These are phyloP conservation scores for Proliferodiscus dingleyae DNA, from an alignment of 2,329 filamentous ascomycete genomes.

Conservation along the genomic window DNA sequence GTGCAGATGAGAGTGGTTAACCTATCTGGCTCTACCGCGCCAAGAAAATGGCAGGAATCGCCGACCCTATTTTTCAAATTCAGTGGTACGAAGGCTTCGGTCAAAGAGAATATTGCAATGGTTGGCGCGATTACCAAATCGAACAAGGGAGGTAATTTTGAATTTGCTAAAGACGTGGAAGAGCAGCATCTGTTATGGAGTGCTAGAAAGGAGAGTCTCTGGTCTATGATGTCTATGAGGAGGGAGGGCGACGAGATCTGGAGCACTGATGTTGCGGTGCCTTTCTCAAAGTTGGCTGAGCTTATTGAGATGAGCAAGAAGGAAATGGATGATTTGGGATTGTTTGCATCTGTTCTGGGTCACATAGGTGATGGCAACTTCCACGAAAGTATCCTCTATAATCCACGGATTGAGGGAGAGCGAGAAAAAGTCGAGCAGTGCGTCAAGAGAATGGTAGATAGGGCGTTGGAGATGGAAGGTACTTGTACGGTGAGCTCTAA, in stretches of 20 bases:
- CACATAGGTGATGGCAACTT: conserved; percentile 95
- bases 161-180: conserved; percentile 66
- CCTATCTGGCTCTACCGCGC: conserved; percentile 62
- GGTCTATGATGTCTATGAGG: conserved; percentile 71
- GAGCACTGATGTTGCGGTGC: conserved; percentile 82
- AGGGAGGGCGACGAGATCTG: conserved; percentile 67
- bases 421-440: conserved; percentile 71
- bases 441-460: conserved; percentile 83
- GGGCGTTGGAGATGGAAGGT: conserved; percentile 90
- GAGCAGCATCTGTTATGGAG: conserved; percentile 77
- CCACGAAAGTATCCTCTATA: conserved; percentile 88
- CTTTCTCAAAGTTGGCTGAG: conserved; percentile 68
- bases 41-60: conserved; percentile 65
- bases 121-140: conserved; percentile 63
- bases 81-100: conserved; percentile 71
- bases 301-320: conserved; percentile 81
- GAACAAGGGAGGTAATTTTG: conserved; percentile 63
- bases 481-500: conserved; percentile 62
- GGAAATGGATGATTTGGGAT: conserved; percentile 77
- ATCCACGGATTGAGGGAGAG: conserved; percentile 64
- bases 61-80: conserved; percentile 86
- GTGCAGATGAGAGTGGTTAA: conserved; percentile 84
- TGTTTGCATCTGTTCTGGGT: conserved; percentile 83
- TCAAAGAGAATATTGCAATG: conserved; percentile 68
- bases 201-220: conserved; percentile 77